These are phyloP conservation scores for Mycena albidolilacea DNA, from an alignment of 768 basidiomycete species.

Conservation along the genomic window DNA sequence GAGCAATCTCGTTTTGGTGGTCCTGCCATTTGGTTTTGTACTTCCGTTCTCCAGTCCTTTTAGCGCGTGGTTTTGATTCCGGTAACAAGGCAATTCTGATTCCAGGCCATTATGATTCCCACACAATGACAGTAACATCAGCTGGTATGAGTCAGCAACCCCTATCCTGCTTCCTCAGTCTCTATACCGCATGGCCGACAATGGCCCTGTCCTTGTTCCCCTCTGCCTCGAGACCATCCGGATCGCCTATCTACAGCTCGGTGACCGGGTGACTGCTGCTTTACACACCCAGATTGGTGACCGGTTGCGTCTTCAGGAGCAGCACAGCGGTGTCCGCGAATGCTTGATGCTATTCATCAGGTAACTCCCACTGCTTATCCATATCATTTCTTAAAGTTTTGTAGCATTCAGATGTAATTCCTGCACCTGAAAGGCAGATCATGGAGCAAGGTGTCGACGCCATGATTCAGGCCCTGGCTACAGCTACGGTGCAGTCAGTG, in stretches of 20 bases:
- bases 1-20: no score
- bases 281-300: slow-evolving; percentile 36
- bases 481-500: slow-evolving; percentile 16
- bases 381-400: no score
- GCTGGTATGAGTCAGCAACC: no score
- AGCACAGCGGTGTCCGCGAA: slow-evolving; percentile 4
- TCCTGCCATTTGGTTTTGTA: no score
- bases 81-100: no score
- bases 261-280: slow-evolving; percentile 25
- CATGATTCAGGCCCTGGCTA: slow-evolving; percentile 34
- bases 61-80: no score
- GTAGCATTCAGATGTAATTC: slow-evolving; percentile 30
- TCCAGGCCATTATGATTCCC: no score
- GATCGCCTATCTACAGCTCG: slow-evolving; percentile 36
- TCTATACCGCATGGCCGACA: background rate
- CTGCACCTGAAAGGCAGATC: slow-evolving; percentile 26
- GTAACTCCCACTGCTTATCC: background rate
- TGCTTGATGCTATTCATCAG: slow-evolving; percentile 26
- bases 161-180: no score
- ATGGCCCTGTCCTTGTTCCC: background rate
- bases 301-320: background rate
- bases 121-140: no score
- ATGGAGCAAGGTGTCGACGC: slow-evolving; percentile 26
- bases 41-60: no score
- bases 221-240: slow-evolving; percentile 42